Evolutionary conservation across 352 stramenopile species (phyloP), one percentile per base, ranked within the genome.

Genomic region (Globisporangium emineosum): DNA sequence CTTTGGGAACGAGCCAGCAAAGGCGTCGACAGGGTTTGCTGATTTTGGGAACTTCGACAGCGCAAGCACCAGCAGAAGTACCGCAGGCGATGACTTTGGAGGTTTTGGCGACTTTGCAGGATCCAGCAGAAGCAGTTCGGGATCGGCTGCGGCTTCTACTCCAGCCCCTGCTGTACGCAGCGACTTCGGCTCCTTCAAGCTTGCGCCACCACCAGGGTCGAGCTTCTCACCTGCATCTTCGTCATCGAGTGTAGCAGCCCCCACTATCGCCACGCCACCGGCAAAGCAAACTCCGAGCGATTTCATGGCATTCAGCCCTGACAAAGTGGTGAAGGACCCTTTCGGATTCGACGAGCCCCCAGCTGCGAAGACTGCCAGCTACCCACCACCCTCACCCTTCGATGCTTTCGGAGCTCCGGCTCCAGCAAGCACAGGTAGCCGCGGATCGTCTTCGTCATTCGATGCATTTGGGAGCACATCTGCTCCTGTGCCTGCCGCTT

Each of bases 121-220:
- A 37, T 61, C 68, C 3, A 67, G 32, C 27, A 73, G 62, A 21
- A 27, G 59, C 42, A 49, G 42, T 60, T 59, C 72, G 13, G 29
- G 72, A 42, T 53, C 57, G 23, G 62, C 75, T 12, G 74, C 78
- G 35, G 43, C 68, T 45, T 27, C 50, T 40, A 52, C 71, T 7
- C 57, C 77, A 17, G 68, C 65, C 21, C 68, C 67, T 15, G 67
- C 82, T 33, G 64, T 68, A 15, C 71, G 62, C 30, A 69, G 72
- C 10, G 71, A 81, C 29, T 89, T 91, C 57, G 68, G 68, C 0
- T 90, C 80, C 10, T 93, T 91, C 68, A 93, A 84, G 63, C 75
- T 93, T 43, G 77, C 81, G 2, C 83, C 79, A 33, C 85, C 83
- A 37, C 79, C 78, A 47, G 76, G 72, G 29, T 73, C 78, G 1